These are phyloP conservation scores for Fonsecaea nubica DNA, from an alignment of 2,329 filamentous ascomycete species.

Conservation along the genomic window DNA sequence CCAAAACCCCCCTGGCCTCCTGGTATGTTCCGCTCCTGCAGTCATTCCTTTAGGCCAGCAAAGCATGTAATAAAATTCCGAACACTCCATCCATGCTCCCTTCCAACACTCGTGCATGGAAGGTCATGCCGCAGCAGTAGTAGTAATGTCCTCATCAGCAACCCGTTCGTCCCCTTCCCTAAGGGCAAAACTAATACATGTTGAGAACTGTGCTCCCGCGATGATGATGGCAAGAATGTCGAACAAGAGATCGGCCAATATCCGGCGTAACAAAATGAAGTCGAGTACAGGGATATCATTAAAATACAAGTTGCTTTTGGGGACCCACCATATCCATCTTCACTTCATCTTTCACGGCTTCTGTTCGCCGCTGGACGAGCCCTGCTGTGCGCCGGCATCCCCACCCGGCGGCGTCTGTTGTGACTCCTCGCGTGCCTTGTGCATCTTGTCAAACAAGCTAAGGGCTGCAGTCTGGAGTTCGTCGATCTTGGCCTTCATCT, in stretches of 20 bases:
- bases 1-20: not conserved
- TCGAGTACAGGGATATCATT: conserved; percentile 41
- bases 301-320: conserved; percentile 38
- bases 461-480: conserved; percentile 95
- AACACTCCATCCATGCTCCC: not conserved
- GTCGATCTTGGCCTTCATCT: conserved; percentile 98
- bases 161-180: conserved; percentile 6
- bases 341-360: conserved; percentile 54
- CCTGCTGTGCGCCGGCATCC: conserved; percentile 38
- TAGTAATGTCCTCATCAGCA: conserved; percentile 12
- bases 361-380: conserved; percentile 40
- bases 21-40: not conserved
- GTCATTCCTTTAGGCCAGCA: not conserved
- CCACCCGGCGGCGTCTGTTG: conserved; percentile 55
- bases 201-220: conserved; percentile 15
- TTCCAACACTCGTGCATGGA: conserved; percentile 9
- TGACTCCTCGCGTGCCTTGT: conserved; percentile 83
- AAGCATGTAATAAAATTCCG: not conserved
- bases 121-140: conserved; percentile 23
- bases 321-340: conserved; percentile 10
- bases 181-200: conserved; percentile 18
- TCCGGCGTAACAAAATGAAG: conserved; percentile 24
- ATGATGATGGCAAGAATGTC: conserved; percentile 17
- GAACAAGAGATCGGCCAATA: conserved; percentile 8
- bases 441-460: conserved; percentile 99